phyloP scores from a whole-genome alignment of 2,329 filamentous ascomycete species.

The Neofusicoccum parvum region DNA sequence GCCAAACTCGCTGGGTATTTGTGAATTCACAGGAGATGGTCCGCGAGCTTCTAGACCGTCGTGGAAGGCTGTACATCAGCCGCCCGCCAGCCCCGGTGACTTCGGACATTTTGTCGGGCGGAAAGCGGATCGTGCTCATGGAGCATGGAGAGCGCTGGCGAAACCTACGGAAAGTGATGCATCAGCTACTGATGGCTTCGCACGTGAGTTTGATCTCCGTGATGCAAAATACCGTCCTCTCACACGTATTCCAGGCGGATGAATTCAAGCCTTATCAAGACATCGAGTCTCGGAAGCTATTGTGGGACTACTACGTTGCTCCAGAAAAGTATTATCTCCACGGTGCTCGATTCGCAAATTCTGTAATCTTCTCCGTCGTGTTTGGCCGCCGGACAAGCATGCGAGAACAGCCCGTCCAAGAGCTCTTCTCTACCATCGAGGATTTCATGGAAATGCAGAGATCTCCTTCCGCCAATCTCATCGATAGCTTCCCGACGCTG shows the following conservation, averaged over 20 bases:
- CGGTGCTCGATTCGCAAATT: not conserved
- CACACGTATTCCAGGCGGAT: not conserved
- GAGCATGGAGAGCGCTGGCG: not conserved
- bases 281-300: not conserved
- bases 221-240: not conserved
- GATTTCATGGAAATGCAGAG: not conserved
- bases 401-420: not conserved
- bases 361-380: not conserved
- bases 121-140: not conserved
- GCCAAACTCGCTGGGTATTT: not conserved
- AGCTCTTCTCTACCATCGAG: not conserved
- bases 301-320: not conserved
- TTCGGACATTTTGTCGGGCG: not conserved
- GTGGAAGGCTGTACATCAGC: not conserved
- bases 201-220: not conserved
- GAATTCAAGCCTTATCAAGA: not conserved
- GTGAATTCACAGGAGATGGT: not conserved
- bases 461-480: not conserved
- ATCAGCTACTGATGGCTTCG: not conserved
- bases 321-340: not conserved
- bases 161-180: not conserved
- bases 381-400: not conserved
- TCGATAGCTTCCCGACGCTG: not conserved
- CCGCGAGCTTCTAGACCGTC: not conserved
- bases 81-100: not conserved